Base-by-base conservation (phyloP, 768 basidiomycete genomes). In the Calocybe gangraenosa region DNA sequence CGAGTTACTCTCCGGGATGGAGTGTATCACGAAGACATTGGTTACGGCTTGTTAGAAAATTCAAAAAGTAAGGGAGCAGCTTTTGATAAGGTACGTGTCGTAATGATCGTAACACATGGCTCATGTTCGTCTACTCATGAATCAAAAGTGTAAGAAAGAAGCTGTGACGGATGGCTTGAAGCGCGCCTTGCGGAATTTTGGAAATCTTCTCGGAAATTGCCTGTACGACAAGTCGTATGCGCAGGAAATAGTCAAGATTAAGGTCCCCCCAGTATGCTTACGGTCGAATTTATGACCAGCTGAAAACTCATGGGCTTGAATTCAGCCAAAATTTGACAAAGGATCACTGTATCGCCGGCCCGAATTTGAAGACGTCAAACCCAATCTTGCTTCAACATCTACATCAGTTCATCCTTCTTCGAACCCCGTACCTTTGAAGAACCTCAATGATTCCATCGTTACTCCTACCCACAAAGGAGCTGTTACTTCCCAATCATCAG, bases 121-220 rank as follows among this genome's bases (percentile, higher is more conserved):
- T n/a, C 23, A 2, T 14, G 14, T 41, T n/a, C n/a, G n/a, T 5
- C 20, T 30, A 32, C 17, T 14, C 33, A 15, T n/a, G 25, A 37
- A 13, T 44, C 6, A 30, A 28, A 55, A 99, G 96, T 92, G 90
- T 60, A 97, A 97, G 75, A 99, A 99, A 56, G 96, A 98, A 61
- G 94, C 96, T 1, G 85, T 97, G 0, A 99, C 96, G 0, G 96
- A 99, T 54, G 95, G 77, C 0, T 68, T 95, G 43, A 99, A 99
- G 65, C 83, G 95, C 23, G 81, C 92, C 1, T 73, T 99, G 7
- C 75, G 92, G 19, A 91, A 82, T 52, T 99, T 98, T 59, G 96
- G 96, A 32, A 96, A 94, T 60, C 69, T 98, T 2, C 73, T 98
- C 13, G 96, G 96, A 1, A 95, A 96, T 57, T 99, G 96, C 64